Evolutionary conservation across 1,284 basidiomycete species (phyloP), one percentile per base, ranked within the genome.

Genomic region (Cutaneotrichosporon sp.): DNA sequence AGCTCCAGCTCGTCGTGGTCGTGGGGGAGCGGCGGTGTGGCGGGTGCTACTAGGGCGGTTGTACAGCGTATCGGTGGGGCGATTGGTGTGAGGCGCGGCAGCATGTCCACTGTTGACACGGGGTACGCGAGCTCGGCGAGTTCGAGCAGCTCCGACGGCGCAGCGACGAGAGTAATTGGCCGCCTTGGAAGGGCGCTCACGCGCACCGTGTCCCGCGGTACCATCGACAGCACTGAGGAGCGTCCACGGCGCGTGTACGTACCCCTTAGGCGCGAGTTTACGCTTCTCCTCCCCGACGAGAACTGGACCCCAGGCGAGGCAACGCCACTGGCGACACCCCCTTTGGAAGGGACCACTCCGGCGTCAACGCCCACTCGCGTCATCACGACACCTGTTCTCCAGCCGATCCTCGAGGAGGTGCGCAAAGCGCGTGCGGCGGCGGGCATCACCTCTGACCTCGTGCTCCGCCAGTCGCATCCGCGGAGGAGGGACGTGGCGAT

Each of bases 301-400:
- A 34, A 46, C n/a, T 11, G 42, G 42, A 18, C 36, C 6, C 3
- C 56, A 11, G 42, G 51, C 14, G 32, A 49, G 5, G 40, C 14
- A 9, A 31, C 65, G 8, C 47, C 55, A 4, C 49, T 30, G 22
- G 2, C 18, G 32, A 21, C 38, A 0, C 36, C 36, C 21, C 38
- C 55, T 21, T 26, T 56, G 10, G 36, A 14, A 10, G 31, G 38
- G 5, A 26, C 10, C 14, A 36, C 42, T 7, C 42, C 57, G 4
- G 30, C 57, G 18, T 14, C 46, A n/a, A 47, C 57, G 5, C 58
- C 72, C 9, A 71, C 82, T 46, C 78, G 84, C 30, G 78, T 86
- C 18, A 77, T 86, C 46, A 81, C 80, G n/a, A 87, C 89, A 0
- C 82, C 84, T 1, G 87, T 86, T 3, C 78, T 90, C 22, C 81